Evolutionary conservation across 2,329 filamentous ascomycete genomes (phyloP), one percentile per base, ranked within the genome.

Genomic region (Mycogone perniciosa): DNA sequence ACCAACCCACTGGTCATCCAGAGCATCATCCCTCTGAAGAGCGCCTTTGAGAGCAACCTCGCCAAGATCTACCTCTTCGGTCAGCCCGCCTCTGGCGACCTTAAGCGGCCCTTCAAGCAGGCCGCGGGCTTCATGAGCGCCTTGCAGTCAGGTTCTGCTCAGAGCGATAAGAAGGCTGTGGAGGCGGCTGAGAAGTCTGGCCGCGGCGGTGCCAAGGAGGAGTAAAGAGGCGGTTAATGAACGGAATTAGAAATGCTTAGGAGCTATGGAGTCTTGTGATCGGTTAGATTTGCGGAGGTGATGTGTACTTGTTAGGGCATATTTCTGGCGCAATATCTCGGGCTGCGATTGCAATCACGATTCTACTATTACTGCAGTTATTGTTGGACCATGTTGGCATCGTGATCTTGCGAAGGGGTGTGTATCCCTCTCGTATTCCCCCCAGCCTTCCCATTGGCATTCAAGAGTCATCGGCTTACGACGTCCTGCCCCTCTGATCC

Each of bases 1-100:
- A 97, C 91, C 76, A 99, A 97, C 84, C 93, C 93, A 39, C 88
- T 99, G 46, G 78, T 96, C 65, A 96, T 99, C 76, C 93, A 99
- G 82, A 95, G 88, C 70, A 96, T 99, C 76, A 93, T 99, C 67
- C 93, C 93, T 33, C 79, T 97, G 72, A 99, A 99, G 85, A 81
- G 87, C 67, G 92, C 90, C 42, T 81, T 99, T 71, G 93, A 99
- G 79, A 81, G 86, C 75, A 97, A 96, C 79, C 77, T 96, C 63
- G 82, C 93, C 78, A 96, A 97, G 82, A 92, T 99, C 66, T 88
- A 97, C 74, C 61, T 99, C 57, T 87, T 91, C 58, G 91, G 91
- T 64, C 77, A 93, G 71, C 82, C 92, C 37, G 92, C 93, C 38
- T 81, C 77, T 52, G 93, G 92, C 49, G 93, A 99, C 58, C 81